Conservation (phyloP, 768 basidiomycete genomes). For the Rhodosporidiobolus sp. region DNA sequence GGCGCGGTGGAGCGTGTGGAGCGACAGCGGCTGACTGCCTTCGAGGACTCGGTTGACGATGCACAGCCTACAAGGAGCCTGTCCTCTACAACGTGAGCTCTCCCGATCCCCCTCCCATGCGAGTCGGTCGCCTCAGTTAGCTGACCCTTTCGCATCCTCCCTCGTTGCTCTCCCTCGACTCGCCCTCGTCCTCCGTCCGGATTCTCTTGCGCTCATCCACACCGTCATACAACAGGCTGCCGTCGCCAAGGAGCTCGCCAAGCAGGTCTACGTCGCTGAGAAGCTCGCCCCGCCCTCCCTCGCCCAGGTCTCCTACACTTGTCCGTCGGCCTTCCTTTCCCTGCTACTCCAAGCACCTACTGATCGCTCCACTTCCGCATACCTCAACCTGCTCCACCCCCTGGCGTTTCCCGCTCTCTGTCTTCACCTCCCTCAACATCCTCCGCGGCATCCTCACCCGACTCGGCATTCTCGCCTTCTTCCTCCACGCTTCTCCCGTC, state of each 20-base stretch:
- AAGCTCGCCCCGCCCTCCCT: slow-evolving; percentile 63
- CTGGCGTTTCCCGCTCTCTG: not conserved
- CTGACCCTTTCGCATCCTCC: not conserved
- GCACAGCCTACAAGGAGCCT: slow-evolving; percentile 69
- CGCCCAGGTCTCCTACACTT: slow-evolving; percentile 33
- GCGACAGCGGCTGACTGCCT: not conserved
- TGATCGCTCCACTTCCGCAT: not conserved
- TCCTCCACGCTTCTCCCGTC: too few relatives aligned
- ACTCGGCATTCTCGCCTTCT: not conserved
- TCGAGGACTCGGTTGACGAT: too few relatives aligned
- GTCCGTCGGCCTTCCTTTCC: not conserved
- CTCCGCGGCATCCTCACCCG: not conserved
- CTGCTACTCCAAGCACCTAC: not conserved
- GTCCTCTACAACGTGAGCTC: slow-evolving; percentile 66
- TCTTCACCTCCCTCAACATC: not conserved
- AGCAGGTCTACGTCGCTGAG: slow-evolving; percentile 71
- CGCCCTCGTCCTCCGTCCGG: not conserved
- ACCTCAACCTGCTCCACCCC: not conserved
- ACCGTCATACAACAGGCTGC: slow-evolving; percentile 43
- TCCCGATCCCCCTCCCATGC: not conserved
- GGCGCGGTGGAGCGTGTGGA: slow-evolving; percentile 48
- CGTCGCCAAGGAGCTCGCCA: slow-evolving; percentile 69
- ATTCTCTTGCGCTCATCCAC: not conserved
- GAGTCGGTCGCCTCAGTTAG: not conserved
- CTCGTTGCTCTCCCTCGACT: not conserved